Evolutionary conservation across 1,139 yeast genomes (phyloP).

Genomic region (Sugiyamaella pinicola): DNA sequence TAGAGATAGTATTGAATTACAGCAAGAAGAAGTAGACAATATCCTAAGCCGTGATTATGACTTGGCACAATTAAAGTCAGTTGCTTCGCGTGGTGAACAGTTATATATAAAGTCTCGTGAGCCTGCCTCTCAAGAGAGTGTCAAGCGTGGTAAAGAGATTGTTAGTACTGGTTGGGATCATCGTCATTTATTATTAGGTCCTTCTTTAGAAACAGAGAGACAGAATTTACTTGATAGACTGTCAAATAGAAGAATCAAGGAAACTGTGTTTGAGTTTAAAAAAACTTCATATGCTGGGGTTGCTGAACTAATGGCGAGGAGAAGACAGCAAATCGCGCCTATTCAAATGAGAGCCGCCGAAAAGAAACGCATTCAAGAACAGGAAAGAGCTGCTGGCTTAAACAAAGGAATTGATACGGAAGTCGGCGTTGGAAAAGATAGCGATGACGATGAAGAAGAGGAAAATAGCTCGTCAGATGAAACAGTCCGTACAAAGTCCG

Average conservation of each 20-base stretch:
- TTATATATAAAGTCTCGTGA: conserved; percentile 83
- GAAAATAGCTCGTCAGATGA: conserved; percentile 19
- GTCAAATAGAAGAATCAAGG: conserved; percentile 62
- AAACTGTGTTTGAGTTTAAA: conserved; percentile 88
- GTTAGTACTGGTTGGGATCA: conserved; percentile 82
- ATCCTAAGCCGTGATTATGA: conserved; percentile 70
- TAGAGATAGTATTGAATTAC: conserved; percentile 65
- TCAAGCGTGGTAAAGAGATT: conserved; percentile 81
- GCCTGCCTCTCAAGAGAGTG: conserved; percentile 81
- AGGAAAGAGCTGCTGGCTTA: conserved; percentile 76
- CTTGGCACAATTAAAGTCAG: conserved; percentile 62
- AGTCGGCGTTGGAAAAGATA: conserved; percentile 59
- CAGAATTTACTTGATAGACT: conserved; percentile 70
- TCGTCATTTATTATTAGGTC: conserved; percentile 66
- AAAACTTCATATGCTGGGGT: conserved; percentile 57
- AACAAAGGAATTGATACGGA: conserved; percentile 75
- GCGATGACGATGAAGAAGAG: conserved; percentile 44
- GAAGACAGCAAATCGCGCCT: conserved; percentile 88
- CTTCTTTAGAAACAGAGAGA: conserved; percentile 64
- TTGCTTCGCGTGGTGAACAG: conserved; percentile 84
- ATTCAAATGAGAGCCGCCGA: conserved; percentile 78
- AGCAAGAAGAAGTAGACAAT: conserved; percentile 70
- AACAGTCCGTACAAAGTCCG: conserved; percentile 22
- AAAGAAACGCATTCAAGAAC: conserved; percentile 57
- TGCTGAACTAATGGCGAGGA: conserved; percentile 78